Evolutionary conservation across 371 early-diverging fungal species (phyloP), one percentile per base, ranked within the genome.

Genomic region (Gilbertella persicaria): DNA sequence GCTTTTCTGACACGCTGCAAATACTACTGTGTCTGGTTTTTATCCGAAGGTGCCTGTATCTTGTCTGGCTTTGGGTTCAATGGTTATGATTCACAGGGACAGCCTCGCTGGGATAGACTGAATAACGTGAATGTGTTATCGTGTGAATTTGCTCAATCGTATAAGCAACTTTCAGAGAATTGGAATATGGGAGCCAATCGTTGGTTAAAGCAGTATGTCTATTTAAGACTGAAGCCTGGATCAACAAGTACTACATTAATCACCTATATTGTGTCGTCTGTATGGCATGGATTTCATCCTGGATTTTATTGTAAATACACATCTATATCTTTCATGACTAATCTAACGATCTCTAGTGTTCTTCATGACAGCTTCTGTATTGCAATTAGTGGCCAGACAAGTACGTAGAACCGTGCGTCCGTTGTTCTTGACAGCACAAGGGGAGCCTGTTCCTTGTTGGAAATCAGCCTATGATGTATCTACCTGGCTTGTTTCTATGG

Each of bases 261-360:
- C 2, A 95, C 96, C 5, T 94, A 92, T 64, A 69, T 75, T 24
- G 73, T 85, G 1, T 92, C 92, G 25, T 91, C 96, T 14, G 71
- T 93, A 52, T 97, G 97, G 97, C 97, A 97, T 60, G 96, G 96
- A 24, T 95, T 97, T 74, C 87, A 91, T 60, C 89, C 92, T 8
- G 94, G 93, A 5, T 92, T 92, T 59, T 90, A 92, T 53, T 62
- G 88, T 71, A 85, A 81, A 64, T 79, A 50, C 26, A 66, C 76
- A 8, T 79, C 77, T 55, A 24, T 30, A 36, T 43, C n/a, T 38
- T 26, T 14, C 8, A 39, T 12, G 8, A 10, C 36, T 17, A 14
- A 37, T 35, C n/a, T n/a, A 30, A 14, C 16, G 40, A 0, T 29
- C 3, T 16, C 1, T 53, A 72, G 68, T 67, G 4, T 66, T 67